Base-by-base conservation (phyloP, 768 basidiomycete genomes). In the Pisolithus sp. region DNA sequence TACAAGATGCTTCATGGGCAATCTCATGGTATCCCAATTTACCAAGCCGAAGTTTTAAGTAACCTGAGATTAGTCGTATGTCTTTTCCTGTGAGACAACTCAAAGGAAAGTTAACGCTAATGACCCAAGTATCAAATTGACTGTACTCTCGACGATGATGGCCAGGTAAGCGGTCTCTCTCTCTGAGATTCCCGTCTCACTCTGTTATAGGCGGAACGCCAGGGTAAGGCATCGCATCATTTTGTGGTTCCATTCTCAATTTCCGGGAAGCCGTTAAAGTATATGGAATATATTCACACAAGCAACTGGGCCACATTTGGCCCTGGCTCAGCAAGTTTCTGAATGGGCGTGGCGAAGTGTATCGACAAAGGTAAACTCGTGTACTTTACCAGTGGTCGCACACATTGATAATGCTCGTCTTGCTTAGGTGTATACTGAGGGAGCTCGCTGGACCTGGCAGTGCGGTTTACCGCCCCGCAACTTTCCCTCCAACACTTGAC, bases 31-130 rank as follows among this genome's bases (percentile, higher is more conserved):
- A 63, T 83, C 9, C 79, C 81, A 0, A 72, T 84, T 6, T 84
- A 73, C 55, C 80, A 83, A 60, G 82, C 83, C 0, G 83, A 82
- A 60, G 78, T 83, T 72, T 75, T 74, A 6, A 56, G 70, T 1
- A 73, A 79, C 57, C 57, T 68, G 3, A 64, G 78, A 31, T 56
- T 80, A 18, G 68, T 80, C 10, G 76, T 77, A 56, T 26, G 73
- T 74, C 20, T 36, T 15, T 5, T 15, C 23, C 34, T 4, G 20
- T 13, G 21, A 10, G 9, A 20, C 4, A n/a, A 23, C 2, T 2
- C 9, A 8, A 8, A 3, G 15, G 2, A 21, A 34, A 7, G 10
- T 9, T 47, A 12, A 47, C 46, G 12, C 7, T 9, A 30, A 30
- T 15, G 20, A 9, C 46, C 4, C 13, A 30, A 47, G 46, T 47